A percentile compares a stretch with the other conserved stretches of the same genome.
Evolutionary conservation across 1,284 basidiomycete species (phyloP).

Genomic region (Wolfiporia cocos): DNA sequence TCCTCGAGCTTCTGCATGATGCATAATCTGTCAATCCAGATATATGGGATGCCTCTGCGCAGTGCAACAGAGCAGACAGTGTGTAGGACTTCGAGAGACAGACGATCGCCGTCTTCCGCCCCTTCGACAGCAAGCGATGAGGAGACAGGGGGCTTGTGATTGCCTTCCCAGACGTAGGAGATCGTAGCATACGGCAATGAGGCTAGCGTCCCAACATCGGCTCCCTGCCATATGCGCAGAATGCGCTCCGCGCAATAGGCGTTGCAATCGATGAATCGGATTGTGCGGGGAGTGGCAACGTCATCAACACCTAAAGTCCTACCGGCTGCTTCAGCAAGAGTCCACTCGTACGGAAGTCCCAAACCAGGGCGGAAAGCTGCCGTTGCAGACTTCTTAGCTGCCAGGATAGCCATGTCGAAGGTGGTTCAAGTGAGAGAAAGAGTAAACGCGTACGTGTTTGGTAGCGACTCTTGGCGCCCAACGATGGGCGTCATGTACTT

Average conservation of each 20-base stretch:
- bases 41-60: neutral
- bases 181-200: neutral
- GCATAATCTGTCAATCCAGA: conserved; percentile 1
- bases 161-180: neutral
- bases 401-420: neutral
- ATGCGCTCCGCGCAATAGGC: neutral
- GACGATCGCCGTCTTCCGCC: neutral
- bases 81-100: neutral
- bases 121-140: neutral
- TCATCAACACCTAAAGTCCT: neutral
- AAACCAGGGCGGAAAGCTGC: neutral
- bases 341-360: neutral
- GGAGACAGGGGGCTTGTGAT: neutral
- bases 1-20: neutral
- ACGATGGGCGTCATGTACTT: no score
- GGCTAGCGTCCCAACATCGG: neutral
- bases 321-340: neutral
- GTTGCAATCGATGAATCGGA: neutral
- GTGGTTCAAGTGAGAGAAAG: no score
- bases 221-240: neutral
- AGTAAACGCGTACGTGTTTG: no score
- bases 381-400: neutral
- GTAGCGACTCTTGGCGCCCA: no score
- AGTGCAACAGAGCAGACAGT: neutral
- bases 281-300: neutral